Percentiles rank a stretch among this genome's conserved stretches.
Evolutionary conservation across 73 alveolate genomes (phyloP).

Genomic region (Paramecium sonneborni): DNA sequence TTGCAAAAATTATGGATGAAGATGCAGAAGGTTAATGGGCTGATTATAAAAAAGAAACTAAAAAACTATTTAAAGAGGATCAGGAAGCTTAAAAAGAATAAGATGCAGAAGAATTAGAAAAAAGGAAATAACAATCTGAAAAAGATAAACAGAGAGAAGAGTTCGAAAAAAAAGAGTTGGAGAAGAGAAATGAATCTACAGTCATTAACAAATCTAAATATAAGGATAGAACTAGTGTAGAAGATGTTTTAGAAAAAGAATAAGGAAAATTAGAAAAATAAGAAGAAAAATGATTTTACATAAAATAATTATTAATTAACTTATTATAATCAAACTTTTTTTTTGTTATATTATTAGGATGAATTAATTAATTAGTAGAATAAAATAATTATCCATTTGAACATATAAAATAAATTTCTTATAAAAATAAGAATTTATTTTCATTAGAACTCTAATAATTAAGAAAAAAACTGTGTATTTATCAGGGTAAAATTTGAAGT

Average conservation of each 20-base stretch:
- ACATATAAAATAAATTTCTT: too few relatives aligned
- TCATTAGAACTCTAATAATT: too few relatives aligned
- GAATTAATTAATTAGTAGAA: too few relatives aligned
- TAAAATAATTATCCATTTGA: too few relatives aligned
- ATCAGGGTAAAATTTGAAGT: too few relatives aligned
- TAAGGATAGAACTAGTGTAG: not conserved
- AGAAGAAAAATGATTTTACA: not conserved
- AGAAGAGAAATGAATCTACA: not conserved
- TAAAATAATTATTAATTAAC: too few relatives aligned
- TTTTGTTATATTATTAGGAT: too few relatives aligned
- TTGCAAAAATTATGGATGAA: not conserved
- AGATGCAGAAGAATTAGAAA: constrained; percentile 3
- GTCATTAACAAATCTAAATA: not conserved
- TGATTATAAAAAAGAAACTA: not conserved
- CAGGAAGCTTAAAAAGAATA: not conserved
- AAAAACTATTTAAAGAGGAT: not conserved
- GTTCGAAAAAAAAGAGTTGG: not conserved
- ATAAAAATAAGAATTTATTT: too few relatives aligned
- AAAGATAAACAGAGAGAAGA: not conserved
- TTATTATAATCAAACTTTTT: too few relatives aligned
- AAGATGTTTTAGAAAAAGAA: constrained; percentile 2
- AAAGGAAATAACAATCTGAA: not conserved
- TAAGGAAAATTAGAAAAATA: not conserved
- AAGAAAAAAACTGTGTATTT: too few relatives aligned
- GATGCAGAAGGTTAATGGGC: constrained; percentile 24